Conservation (phyloP, 139 green algal genomes). For the Desmodesmus armatus region DNA sequence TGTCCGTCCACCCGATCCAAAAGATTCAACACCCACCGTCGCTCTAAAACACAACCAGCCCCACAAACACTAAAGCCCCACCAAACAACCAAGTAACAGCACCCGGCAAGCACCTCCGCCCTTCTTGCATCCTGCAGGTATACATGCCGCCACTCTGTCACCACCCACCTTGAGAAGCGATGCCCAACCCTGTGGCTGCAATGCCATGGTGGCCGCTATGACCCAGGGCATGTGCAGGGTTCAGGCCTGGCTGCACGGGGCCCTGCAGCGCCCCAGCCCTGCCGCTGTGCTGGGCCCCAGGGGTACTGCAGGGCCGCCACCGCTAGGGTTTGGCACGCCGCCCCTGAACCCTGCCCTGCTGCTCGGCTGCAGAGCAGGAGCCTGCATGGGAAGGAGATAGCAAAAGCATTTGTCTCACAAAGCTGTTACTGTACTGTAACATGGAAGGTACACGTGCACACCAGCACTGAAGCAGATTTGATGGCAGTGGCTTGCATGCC, state of each 20-base stretch:
- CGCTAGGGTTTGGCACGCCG: not conserved
- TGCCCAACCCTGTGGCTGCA: no score
- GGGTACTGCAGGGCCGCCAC: not conserved
- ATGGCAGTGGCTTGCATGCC: not conserved
- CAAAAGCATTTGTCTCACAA: no score
- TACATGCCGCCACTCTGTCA: no score
- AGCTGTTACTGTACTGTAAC: not conserved
- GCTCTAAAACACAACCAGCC: no score
- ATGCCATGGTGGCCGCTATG: no score
- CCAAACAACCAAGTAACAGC: no score
- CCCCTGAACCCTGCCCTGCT: not conserved
- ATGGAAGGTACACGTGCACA: not conserved
- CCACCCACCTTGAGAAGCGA: no score
- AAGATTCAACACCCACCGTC: no score
- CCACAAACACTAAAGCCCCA: no score
- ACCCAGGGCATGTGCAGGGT: slow-evolving; percentile 8
- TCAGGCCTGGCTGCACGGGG: not conserved
- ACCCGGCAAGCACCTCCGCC: no score
- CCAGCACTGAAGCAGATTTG: not conserved
- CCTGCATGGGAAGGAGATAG: not conserved
- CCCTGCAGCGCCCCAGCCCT: slow-evolving; percentile 2
- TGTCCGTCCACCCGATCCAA: no score
- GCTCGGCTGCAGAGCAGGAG: not conserved
- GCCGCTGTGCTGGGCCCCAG: not conserved
- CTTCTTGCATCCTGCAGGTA: no score